Evolutionary conservation across 495 filamentous ascomycete species (phyloP).

Genomic region (Hypoxylon fragiforme): DNA sequence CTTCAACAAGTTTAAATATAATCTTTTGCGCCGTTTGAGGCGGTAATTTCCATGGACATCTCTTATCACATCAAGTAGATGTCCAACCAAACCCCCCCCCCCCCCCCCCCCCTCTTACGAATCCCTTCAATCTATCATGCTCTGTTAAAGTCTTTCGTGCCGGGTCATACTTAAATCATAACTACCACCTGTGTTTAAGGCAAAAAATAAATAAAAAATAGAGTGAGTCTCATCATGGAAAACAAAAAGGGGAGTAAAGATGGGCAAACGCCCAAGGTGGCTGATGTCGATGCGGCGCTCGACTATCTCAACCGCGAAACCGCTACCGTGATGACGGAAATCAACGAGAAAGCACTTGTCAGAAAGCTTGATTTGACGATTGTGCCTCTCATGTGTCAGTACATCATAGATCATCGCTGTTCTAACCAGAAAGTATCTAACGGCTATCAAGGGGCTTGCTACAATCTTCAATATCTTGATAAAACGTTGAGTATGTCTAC

Average conservation of each 20-base stretch:
- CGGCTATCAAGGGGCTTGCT: slow-evolving; percentile 19
- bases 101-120: no score
- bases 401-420: not conserved
- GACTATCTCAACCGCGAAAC: slow-evolving; percentile 25
- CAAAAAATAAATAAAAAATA: not conserved
- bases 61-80: no score
- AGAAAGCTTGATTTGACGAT: slow-evolving; percentile 30
- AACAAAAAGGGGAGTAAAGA: slow-evolving; percentile 2
- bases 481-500: slow-evolving; percentile 25
- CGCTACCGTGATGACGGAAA: slow-evolving; percentile 19
- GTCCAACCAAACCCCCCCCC: no score
- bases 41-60: no score
- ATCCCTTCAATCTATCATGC: no score
- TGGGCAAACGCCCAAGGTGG: slow-evolving; percentile 11
- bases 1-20: no score
- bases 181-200: no score
- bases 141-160: no score
- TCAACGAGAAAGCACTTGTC: slow-evolving; percentile 31
- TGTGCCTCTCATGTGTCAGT: slow-evolving; percentile 32
- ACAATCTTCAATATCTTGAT: slow-evolving; percentile 34
- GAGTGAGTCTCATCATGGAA: slow-evolving; percentile 2
- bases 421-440: no score
- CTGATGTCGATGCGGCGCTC: slow-evolving; percentile 29
- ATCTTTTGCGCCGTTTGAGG: no score
- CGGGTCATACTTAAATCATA: no score